Percentiles rank a stretch among this genome's conserved stretches.
phyloP scores from a whole-genome alignment of 2,329 filamentous ascomycete genomes.

The Dothidotthia symphoricarpi region DNA sequence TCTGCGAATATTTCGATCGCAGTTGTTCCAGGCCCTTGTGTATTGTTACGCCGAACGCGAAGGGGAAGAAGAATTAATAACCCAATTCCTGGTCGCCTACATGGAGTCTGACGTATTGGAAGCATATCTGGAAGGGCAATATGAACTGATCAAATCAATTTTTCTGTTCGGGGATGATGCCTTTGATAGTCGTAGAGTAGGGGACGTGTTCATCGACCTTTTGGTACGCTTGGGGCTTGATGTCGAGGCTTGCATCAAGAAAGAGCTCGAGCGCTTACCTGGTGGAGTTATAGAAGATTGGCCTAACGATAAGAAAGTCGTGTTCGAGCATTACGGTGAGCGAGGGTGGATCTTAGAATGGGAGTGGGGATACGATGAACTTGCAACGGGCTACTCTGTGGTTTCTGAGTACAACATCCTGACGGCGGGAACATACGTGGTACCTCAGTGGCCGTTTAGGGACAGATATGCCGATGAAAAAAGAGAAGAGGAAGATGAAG shows the following conservation, averaged over 20 bases:
- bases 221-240: constrained; percentile 1
- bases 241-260: constrained; percentile 1
- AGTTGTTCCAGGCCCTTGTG: too few relatives aligned
- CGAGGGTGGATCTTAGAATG: constrained; percentile 4
- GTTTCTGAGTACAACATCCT: constrained; percentile 6
- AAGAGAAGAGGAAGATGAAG: not conserved
- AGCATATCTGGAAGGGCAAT: too few relatives aligned
- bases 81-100: too few relatives aligned
- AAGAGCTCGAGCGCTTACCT: not conserved
- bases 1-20: too few relatives aligned
- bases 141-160: not conserved
- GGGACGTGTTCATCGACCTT: not conserved
- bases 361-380: constrained; percentile 1
- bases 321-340: not conserved
- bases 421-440: not conserved
- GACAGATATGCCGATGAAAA: not conserved
- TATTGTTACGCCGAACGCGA: too few relatives aligned
- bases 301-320: not conserved
- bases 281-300: not conserved
- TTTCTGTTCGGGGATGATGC: not conserved
- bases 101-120: too few relatives aligned
- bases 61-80: too few relatives aligned
- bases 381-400: constrained; percentile 3
- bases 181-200: not conserved
- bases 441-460: not conserved